Conservation (phyloP, 768 basidiomycete species). For the Gautieria morchelliformis region DNA sequence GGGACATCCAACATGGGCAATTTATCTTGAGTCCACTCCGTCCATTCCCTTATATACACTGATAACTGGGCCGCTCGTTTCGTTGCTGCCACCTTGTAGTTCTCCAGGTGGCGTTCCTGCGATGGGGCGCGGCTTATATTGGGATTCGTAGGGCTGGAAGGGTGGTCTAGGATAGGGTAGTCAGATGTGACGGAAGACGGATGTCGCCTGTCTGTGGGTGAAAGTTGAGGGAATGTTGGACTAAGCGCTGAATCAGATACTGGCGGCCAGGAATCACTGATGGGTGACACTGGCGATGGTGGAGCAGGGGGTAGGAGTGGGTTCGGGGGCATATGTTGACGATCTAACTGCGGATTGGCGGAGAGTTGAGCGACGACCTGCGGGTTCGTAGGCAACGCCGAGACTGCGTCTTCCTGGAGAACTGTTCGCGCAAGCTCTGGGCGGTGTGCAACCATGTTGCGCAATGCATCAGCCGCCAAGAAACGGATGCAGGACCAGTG, state of each 20-base stretch:
- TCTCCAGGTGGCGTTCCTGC: too few relatives aligned
- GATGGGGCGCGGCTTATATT: background rate
- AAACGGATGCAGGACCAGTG: background rate
- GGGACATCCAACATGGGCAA: too few relatives aligned
- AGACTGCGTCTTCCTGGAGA: background rate
- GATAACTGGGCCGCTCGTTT: too few relatives aligned
- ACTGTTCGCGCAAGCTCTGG: background rate
- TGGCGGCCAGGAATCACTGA: background rate
- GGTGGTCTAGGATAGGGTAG: background rate
- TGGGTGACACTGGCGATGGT: background rate
- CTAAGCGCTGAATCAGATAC: background rate
- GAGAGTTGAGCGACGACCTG: background rate
- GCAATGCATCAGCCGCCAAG: background rate
- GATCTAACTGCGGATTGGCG: background rate
- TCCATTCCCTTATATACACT: too few relatives aligned
- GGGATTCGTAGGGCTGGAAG: background rate
- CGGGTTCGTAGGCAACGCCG: background rate
- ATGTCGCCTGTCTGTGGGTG: too few relatives aligned
- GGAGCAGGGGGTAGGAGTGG: background rate
- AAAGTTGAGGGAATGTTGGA: background rate
- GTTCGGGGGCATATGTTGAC: background rate
- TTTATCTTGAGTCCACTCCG: too few relatives aligned
- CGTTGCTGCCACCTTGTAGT: too few relatives aligned
- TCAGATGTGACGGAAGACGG: background rate
- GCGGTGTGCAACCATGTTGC: constrained; percentile 1